A percentile compares a stretch with the other conserved stretches of the same genome.
Conservation (phyloP, 805 yeast genomes). For the Spathaspora gorwiae region DNA sequence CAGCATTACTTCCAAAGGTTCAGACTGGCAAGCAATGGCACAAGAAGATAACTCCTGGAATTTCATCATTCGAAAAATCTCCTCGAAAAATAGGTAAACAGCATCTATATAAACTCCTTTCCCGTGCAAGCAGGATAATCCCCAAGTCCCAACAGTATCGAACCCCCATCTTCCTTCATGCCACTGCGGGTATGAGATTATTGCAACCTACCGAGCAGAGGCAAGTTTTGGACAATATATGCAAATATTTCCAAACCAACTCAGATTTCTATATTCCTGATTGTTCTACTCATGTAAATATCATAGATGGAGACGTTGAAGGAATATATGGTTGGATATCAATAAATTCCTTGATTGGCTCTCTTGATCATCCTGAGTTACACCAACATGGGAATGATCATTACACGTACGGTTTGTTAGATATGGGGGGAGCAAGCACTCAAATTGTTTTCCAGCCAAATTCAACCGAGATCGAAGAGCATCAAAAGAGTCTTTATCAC, state of each 20-base stretch:
- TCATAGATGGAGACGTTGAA: slow-evolving; percentile 61
- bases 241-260: slow-evolving; percentile 43
- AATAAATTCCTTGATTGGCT: slow-evolving; percentile 50
- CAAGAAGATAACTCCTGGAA: slow-evolving; percentile 52
- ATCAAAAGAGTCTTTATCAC: slow-evolving; percentile 42
- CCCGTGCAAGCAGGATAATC: slow-evolving; percentile 44
- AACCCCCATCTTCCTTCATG: slow-evolving; percentile 66
- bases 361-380: slow-evolving; percentile 32
- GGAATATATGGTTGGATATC: slow-evolving; percentile 68
- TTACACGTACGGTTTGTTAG: slow-evolving; percentile 52
- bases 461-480: slow-evolving; percentile 39
- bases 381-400: slow-evolving; percentile 42
- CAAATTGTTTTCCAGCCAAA: slow-evolving; percentile 64
- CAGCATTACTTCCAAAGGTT: slow-evolving; percentile 27
- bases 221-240: slow-evolving; percentile 42
- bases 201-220: slow-evolving; percentile 49
- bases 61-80: slow-evolving; percentile 44
- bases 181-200: slow-evolving; percentile 66
- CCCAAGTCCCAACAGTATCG: slow-evolving; percentile 57
- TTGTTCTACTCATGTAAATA: slow-evolving; percentile 54
- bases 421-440: slow-evolving; percentile 64
- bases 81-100: slow-evolving; percentile 50
- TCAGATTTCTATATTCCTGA: slow-evolving; percentile 57
- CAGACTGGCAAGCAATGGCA: slow-evolving; percentile 42
- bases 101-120: slow-evolving; percentile 47